Evolutionary conservation across 148 eudicot species (phyloP).

Genomic region (Vaccinium macrocarpon): DNA sequence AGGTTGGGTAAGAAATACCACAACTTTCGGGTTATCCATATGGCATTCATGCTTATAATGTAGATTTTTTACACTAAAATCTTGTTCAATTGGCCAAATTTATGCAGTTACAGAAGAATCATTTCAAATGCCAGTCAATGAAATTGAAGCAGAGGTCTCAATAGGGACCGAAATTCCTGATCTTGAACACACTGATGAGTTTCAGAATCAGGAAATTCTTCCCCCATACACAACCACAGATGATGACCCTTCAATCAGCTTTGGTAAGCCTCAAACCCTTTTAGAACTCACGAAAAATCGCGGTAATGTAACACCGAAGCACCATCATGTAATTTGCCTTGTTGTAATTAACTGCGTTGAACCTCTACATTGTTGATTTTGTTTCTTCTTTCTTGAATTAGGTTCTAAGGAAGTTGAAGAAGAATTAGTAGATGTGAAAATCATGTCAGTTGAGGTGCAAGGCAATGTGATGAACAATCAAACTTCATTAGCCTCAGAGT

Average conservation of each 20-base stretch:
- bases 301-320: constrained; percentile 24
- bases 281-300: constrained; percentile 14
- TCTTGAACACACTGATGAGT: constrained; percentile 36
- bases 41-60: not conserved
- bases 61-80: not conserved
- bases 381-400: constrained; percentile 18
- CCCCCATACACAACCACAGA: constrained; percentile 23
- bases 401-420: constrained; percentile 33
- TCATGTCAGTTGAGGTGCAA: constrained; percentile 26
- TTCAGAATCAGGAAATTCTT: constrained; percentile 35
- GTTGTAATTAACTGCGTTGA: not conserved
- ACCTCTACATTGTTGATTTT: constrained; percentile 1
- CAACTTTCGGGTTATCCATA: no score
- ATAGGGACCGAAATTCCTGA: constrained; percentile 64
- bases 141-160: constrained; percentile 50
- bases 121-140: constrained; percentile 27
- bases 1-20: no score
- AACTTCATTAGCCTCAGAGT: constrained; percentile 18
- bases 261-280: constrained; percentile 16
- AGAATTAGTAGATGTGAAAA: constrained; percentile 30
- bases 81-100: not conserved
- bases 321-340: not conserved
- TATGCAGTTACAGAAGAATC: constrained; percentile 31
- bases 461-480: constrained; percentile 22
- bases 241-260: constrained; percentile 38